A percentile compares a stretch with the other conserved stretches of the same genome.
Evolutionary conservation across 352 stramenopile genomes (phyloP).

Genomic region (Phytophthora hibernalis): DNA sequence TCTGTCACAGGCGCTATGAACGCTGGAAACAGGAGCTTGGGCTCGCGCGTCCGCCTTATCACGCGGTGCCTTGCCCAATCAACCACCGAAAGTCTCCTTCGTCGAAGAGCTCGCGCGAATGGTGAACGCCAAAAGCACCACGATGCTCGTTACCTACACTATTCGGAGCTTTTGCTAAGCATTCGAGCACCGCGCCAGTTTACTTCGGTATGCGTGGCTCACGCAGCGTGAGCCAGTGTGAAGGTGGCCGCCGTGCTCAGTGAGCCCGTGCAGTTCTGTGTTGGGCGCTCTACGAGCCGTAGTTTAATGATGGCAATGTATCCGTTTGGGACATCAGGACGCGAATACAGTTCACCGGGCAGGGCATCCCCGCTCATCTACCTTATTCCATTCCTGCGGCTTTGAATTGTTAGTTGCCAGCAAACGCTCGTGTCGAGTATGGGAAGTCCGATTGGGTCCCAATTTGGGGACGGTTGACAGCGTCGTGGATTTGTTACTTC

Average conservation of each 20-base stretch:
- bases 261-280: not conserved
- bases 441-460: too few relatives aligned
- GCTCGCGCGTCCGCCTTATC: conserved; percentile 27
- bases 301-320: not conserved
- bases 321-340: not conserved
- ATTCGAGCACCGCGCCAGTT: conserved; percentile 17
- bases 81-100: conserved; percentile 26
- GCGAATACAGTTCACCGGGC: not conserved
- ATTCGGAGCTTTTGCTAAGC: conserved; percentile 30
- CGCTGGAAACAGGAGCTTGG: conserved; percentile 13
- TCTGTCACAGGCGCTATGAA: conserved; percentile 7
- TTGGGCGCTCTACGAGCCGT: not conserved
- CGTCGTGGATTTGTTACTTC: too few relatives aligned
- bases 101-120: conserved; percentile 34
- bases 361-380: not conserved
- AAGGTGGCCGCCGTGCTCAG: not conserved
- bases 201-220: not conserved
- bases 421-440: not conserved
- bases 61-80: conserved; percentile 33
- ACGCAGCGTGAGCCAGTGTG: not conserved
- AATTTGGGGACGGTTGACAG: not conserved
- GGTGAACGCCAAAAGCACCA: conserved; percentile 25
- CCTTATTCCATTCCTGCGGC: conserved; percentile 6
- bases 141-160: conserved; percentile 23
- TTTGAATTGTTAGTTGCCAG: conserved; percentile 5